Evolutionary conservation across 164 flowering plant genomes (phyloP).

Genomic region (Liriodendron chinense): DNA sequence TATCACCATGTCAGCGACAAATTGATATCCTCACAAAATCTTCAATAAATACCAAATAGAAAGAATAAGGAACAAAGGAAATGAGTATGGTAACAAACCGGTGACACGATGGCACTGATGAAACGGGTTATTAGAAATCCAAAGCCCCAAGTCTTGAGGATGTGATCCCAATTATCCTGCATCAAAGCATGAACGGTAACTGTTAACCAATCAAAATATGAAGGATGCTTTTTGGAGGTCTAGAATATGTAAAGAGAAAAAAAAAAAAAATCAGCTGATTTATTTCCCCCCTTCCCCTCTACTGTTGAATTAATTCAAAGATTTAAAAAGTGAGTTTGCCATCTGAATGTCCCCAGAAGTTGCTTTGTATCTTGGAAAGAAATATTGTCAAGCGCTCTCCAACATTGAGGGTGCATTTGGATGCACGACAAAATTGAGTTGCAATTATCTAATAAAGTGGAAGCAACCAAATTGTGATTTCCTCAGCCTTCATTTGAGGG

Average conservation of each 20-base stretch:
- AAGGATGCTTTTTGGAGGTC: not conserved
- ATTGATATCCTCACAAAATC: too few relatives aligned
- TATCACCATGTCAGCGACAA: too few relatives aligned
- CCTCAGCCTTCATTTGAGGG: not conserved
- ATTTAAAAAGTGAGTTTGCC: not conserved
- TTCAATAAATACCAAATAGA: too few relatives aligned
- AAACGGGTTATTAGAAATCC: constrained; percentile 74
- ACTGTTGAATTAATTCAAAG: not conserved
- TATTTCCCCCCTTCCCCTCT: not conserved
- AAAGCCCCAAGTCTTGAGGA: constrained; percentile 63
- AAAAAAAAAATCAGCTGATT: not conserved
- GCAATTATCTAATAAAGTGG: not conserved
- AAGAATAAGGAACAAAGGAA: not conserved
- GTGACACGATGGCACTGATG: constrained; percentile 69
- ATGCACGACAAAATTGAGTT: not conserved
- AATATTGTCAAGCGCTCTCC: not conserved
- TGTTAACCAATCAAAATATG: not conserved
- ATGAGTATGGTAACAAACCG: constrained; percentile 35
- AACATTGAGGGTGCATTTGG: not conserved
- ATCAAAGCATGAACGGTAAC: not conserved
- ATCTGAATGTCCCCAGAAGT: not conserved
- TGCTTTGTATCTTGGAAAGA: not conserved
- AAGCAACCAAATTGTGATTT: not conserved
- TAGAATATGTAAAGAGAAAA: not conserved
- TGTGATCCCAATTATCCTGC: constrained; percentile 85